Percentiles rank a stretch among this genome's conserved stretches.
Conservation (phyloP, 2,329 filamentous ascomycete genomes). For the Beauveria australis region DNA sequence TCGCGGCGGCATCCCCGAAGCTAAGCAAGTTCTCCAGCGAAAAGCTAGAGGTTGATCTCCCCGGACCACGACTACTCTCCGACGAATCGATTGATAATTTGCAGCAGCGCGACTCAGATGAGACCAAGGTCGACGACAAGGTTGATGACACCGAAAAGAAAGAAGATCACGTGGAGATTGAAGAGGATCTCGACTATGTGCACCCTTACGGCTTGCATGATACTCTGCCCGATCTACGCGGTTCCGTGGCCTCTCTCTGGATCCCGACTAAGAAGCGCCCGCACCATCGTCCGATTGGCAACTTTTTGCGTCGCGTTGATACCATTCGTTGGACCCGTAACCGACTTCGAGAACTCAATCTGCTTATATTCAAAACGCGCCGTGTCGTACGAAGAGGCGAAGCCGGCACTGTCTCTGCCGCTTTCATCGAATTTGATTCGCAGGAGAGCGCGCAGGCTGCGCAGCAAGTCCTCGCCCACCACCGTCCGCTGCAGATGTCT, state of each 20-base stretch:
- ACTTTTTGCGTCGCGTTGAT: constrained; percentile 83
- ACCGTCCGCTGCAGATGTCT: constrained; percentile 78
- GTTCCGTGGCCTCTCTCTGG: constrained; percentile 62
- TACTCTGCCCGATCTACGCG: constrained; percentile 31
- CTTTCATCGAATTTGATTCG: constrained; percentile 83
- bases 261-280: constrained; percentile 66
- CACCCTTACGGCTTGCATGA: constrained; percentile 29
- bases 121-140: constrained; percentile 12
- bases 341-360: constrained; percentile 30
- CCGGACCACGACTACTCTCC: constrained; percentile 4
- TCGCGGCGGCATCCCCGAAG: background rate
- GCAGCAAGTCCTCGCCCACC: constrained; percentile 79
- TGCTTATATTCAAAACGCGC: constrained; percentile 53
- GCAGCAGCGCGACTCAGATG: constrained; percentile 3
- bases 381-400: constrained; percentile 66
- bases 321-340: constrained; percentile 83
- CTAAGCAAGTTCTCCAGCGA: background rate
- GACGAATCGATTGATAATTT: constrained; percentile 3
- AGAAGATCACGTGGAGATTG: constrained; percentile 1
- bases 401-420: constrained; percentile 59
- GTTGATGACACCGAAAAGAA: constrained; percentile 13
- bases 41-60: constrained; percentile 4
- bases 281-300: constrained; percentile 57
- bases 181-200: constrained; percentile 25
- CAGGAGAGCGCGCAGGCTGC: constrained; percentile 81